Conservation (phyloP, 257 asterid species). For the Catharanthus roseus region DNA sequence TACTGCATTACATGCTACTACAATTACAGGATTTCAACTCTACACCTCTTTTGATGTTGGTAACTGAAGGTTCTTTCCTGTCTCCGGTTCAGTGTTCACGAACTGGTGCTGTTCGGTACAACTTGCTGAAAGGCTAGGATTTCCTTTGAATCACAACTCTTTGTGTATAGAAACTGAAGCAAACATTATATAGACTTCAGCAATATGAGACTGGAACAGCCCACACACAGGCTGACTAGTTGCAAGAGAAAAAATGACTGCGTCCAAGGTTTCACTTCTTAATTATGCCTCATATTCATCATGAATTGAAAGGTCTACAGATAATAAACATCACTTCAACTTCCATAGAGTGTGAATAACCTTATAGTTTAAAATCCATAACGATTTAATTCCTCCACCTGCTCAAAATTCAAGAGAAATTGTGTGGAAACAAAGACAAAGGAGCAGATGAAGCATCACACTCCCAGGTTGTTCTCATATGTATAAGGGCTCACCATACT, state of each 20-base stretch:
- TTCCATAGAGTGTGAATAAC: not conserved
- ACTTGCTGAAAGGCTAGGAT: not conserved
- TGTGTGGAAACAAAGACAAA: not conserved
- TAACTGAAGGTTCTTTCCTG: not conserved
- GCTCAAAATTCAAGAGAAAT: not conserved
- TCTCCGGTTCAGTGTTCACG: not conserved
- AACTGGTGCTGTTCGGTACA: not conserved
- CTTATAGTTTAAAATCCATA: not conserved
- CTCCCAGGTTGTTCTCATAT: not conserved
- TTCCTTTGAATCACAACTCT: not conserved
- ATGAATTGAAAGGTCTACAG: not conserved
- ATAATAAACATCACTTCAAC: not conserved
- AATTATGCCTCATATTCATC: not conserved
- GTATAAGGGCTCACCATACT: not conserved
- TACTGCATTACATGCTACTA: not conserved
- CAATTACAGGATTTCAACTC: not conserved
- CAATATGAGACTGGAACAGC: not conserved
- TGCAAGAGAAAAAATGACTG: not conserved
- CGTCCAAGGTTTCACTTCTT: not conserved
- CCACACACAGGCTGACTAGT: not conserved
- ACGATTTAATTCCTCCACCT: not conserved
- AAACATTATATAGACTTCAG: not conserved
- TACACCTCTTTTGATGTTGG: not conserved
- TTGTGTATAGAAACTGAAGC: not conserved
- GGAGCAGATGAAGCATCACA: not conserved